A percentile compares a stretch with the other conserved stretches of the same genome.
These are phyloP conservation scores for Micromonas pusilla DNA, from an alignment of 139 green algal genomes.

Conservation along the genomic window DNA sequence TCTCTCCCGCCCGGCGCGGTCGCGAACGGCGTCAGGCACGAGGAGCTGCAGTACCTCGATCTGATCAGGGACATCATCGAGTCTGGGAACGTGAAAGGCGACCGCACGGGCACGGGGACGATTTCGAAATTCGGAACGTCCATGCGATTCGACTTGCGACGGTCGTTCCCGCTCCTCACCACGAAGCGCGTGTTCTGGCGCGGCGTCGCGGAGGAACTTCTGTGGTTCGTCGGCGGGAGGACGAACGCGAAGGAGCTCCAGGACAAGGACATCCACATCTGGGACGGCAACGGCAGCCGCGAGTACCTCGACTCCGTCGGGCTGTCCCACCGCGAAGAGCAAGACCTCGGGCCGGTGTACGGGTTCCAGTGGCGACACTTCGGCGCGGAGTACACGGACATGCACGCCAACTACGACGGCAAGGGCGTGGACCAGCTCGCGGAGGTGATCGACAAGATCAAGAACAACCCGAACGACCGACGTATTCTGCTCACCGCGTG, in stretches of 20 bases:
- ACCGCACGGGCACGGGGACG: conserved; percentile 95
- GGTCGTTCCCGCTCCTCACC: conserved; percentile 94
- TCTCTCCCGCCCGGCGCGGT: neutral
- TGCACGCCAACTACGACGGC: conserved; percentile 91
- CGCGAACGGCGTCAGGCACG: conserved; percentile 1
- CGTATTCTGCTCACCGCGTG: conserved; percentile 94
- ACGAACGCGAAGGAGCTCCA: conserved; percentile 77
- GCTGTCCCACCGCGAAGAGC: conserved; percentile 67
- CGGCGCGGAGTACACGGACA: conserved; percentile 87
- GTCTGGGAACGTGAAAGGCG: conserved; percentile 59
- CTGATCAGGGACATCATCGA: conserved; percentile 79
- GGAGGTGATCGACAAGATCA: conserved; percentile 73
- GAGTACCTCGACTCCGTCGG: conserved; percentile 47
- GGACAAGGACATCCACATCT: conserved; percentile 89
- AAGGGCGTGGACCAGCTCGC: conserved; percentile 92
- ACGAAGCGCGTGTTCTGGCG: conserved; percentile 95
- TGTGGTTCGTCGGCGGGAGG: conserved; percentile 92
- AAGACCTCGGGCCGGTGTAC: conserved; percentile 95
- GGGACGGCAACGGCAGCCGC: conserved; percentile 86
- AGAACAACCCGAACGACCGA: conserved; percentile 79
- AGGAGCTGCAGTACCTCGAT: conserved; percentile 81
- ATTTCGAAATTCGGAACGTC: conserved; percentile 78
- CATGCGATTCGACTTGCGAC: conserved; percentile 89
- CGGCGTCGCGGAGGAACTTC: conserved; percentile 92
- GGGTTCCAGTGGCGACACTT: conserved; percentile 99